phyloP scores from a whole-genome alignment of 2,329 filamentous ascomycete species.

The Purpureocillium lavendulum region DNA sequence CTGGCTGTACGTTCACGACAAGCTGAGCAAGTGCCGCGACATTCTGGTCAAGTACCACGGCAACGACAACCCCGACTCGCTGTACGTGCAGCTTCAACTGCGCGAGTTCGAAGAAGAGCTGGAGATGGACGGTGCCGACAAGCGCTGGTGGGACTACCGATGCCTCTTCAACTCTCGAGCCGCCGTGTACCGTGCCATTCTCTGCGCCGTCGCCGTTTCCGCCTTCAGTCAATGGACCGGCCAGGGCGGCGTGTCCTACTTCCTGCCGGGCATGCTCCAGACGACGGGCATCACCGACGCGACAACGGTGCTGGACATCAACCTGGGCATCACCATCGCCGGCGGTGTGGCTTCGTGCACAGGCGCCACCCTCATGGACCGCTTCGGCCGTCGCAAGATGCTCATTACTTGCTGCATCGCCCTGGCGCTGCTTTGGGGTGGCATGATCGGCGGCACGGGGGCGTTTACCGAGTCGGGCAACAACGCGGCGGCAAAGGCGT shows the following conservation, averaged over 20 bases:
- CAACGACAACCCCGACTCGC: constrained; percentile 31
- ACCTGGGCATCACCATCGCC: constrained; percentile 5
- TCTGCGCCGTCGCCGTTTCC: constrained; percentile 25
- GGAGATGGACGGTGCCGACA: constrained; percentile 33
- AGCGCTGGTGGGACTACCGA: constrained; percentile 39
- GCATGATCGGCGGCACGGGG: too few species aligned
- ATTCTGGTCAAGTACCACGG: constrained; percentile 34
- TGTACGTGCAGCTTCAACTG: constrained; percentile 37
- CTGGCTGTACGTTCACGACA: constrained; percentile 31
- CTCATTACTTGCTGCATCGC: constrained; percentile 2
- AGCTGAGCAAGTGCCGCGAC: constrained; percentile 23
- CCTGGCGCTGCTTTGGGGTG: constrained; percentile 3
- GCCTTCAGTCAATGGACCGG: constrained; percentile 29
- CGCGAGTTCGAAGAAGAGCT: constrained; percentile 34
- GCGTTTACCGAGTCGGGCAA: constrained; percentile 12
- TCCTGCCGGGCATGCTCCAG: constrained; percentile 38
- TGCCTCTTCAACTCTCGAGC: constrained; percentile 30
- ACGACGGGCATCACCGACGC: constrained; percentile 36
- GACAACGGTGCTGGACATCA: constrained; percentile 13
- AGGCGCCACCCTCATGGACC: constrained; percentile 3
- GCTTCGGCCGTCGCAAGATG: constrained; percentile 2
- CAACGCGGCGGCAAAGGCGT: constrained; percentile 31
- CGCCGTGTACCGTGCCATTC: constrained; percentile 29
- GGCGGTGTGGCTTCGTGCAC: constrained; percentile 6
- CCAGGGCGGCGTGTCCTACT: constrained; percentile 38